Percentiles rank a stretch among this genome's conserved stretches.
These are phyloP conservation scores for Papiliotrema terrestris DNA, from an alignment of 1,284 basidiomycete species.

Conservation along the genomic window DNA sequence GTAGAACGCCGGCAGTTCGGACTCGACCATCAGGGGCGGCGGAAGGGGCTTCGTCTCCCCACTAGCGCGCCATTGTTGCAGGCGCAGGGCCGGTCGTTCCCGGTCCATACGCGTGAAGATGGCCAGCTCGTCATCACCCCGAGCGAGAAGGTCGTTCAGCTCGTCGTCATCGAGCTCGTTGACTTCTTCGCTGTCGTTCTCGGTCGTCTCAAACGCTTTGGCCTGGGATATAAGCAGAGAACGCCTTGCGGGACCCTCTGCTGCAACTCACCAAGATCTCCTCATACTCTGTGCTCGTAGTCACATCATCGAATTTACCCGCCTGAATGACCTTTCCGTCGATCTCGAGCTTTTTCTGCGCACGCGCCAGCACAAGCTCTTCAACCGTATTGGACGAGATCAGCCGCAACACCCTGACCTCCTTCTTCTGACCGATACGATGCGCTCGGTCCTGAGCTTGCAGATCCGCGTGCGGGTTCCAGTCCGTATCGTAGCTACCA, in stretches of 20 bases:
- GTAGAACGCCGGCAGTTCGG: conserved; percentile 91
- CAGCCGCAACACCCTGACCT: conserved; percentile 92
- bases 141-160: conserved; percentile 88
- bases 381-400: conserved; percentile 98
- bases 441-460: conserved; percentile 79
- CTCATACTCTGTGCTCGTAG: conserved; percentile 95
- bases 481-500: conserved; percentile 56
- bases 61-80: conserved; percentile 66
- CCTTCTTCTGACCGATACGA: conserved; percentile 99
- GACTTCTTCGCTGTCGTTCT: conserved; percentile 87
- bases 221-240: conserved; percentile 56
- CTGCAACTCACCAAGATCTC: conserved; percentile 70
- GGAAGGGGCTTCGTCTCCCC: conserved; percentile 80
- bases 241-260: neutral
- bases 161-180: conserved; percentile 98
- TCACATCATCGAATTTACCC: conserved; percentile 98
- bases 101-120: conserved; percentile 83
- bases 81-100: conserved; percentile 69
- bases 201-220: conserved; percentile 55
- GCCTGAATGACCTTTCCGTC: conserved; percentile 99
- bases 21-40: conserved; percentile 74
- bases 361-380: conserved; percentile 92
- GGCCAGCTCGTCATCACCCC: conserved; percentile 72
- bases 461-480: conserved; percentile 96
- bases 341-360: conserved; percentile 95